phyloP scores from a whole-genome alignment of 352 stramenopile genomes.

The Phytophthora multivora region DNA sequence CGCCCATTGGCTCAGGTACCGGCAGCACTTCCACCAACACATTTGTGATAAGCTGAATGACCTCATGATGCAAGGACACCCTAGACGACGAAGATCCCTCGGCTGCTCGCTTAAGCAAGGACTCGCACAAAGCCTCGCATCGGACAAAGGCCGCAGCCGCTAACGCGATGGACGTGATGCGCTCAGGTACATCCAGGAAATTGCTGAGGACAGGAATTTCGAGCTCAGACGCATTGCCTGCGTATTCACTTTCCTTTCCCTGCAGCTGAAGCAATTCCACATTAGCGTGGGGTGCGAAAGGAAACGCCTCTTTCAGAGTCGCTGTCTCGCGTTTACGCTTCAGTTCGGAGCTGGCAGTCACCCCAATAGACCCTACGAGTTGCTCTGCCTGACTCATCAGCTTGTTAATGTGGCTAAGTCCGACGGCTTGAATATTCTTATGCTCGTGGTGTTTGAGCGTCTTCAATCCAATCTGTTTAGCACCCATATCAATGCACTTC shows the following conservation, averaged over 20 bases:
- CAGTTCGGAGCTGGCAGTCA: conserved; percentile 19
- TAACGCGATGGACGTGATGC: conserved; percentile 72
- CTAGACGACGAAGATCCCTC: conserved; percentile 91
- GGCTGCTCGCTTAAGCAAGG: conserved; percentile 74
- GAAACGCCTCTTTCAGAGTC: conserved; percentile 41
- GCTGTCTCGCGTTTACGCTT: conserved; percentile 23
- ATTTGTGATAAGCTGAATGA: conserved; percentile 85
- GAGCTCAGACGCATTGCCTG: conserved; percentile 71
- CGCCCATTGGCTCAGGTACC: conserved; percentile 47
- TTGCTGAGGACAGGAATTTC: conserved; percentile 73
- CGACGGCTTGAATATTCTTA: conserved; percentile 42
- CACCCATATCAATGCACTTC: conserved; percentile 64
- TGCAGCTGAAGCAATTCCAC: conserved; percentile 58
- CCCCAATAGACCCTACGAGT: conserved; percentile 46
- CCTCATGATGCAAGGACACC: conserved; percentile 88
- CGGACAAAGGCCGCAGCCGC: conserved; percentile 83
- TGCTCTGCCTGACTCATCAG: conserved; percentile 55
- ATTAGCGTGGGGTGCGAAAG: conserved; percentile 64
- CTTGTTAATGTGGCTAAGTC: conserved; percentile 55
- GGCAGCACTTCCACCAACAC: conserved; percentile 86
- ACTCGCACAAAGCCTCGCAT: conserved; percentile 79
- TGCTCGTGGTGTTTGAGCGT: conserved; percentile 61
- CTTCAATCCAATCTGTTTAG: conserved; percentile 80
- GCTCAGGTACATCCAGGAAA: conserved; percentile 85
- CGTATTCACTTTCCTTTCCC: conserved; percentile 75